These are phyloP conservation scores for Hypoxylon sp. DNA, from an alignment of 2,329 filamentous ascomycete genomes.

Conservation along the genomic window DNA sequence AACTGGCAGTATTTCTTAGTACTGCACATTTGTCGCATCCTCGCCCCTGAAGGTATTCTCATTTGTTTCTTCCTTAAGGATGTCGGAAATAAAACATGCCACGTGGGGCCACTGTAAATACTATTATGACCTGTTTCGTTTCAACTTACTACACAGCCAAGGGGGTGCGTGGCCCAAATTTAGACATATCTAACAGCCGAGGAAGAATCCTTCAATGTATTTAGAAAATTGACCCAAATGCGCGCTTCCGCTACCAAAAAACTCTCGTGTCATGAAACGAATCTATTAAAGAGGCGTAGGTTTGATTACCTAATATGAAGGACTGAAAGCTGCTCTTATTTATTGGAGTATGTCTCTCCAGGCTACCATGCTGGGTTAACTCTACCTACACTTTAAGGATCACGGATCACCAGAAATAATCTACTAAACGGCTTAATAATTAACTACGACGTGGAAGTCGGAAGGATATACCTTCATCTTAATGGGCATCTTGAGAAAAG, in stretches of 20 bases:
- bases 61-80: constrained; percentile 6
- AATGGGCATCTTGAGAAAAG: constrained; percentile 14
- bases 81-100: constrained; percentile 14
- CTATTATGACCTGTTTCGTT: constrained; percentile 7
- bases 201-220: constrained; percentile 22
- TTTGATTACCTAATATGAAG: constrained; percentile 1
- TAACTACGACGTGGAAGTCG: neutral
- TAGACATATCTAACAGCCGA: constrained; percentile 13
- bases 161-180: constrained; percentile 29
- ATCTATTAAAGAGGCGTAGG: constrained; percentile 1
- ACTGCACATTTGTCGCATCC: constrained; percentile 2
- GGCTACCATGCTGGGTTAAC: neutral
- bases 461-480: neutral
- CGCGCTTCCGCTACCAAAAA: neutral
- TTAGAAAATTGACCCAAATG: constrained; percentile 4
- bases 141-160: constrained; percentile 25
- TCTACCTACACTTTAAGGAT: constrained; percentile 2
- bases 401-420: neutral
- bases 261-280: constrained; percentile 21
- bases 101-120: constrained; percentile 8
- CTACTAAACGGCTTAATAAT: neutral
- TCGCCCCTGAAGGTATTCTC: neutral
- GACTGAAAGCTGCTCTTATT: constrained; percentile 1
- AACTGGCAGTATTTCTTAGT: neutral
- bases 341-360: constrained; percentile 9